A percentile compares a stretch with the other conserved stretches of the same genome.
These are phyloP conservation scores for Penicillium sumatraense DNA, from an alignment of 2,329 filamentous ascomycete genomes.

Conservation along the genomic window DNA sequence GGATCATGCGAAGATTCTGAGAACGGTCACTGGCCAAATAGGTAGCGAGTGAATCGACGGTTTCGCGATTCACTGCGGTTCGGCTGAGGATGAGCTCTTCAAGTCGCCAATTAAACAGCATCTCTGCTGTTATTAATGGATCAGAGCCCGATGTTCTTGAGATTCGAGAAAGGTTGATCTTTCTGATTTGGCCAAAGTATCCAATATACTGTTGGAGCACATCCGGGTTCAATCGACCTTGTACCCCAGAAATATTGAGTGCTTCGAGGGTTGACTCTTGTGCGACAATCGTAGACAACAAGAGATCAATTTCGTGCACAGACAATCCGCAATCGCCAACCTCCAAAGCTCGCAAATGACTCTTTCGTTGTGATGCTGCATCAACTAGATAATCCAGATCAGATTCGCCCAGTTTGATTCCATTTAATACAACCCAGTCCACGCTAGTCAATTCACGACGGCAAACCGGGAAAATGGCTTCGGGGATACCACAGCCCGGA, in stretches of 20 bases:
- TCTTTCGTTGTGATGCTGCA: slow-evolving; percentile 67
- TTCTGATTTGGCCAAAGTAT: slow-evolving; percentile 68
- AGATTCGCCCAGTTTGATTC: slow-evolving; percentile 71
- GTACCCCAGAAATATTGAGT: slow-evolving; percentile 69
- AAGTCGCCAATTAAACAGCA: slow-evolving; percentile 68
- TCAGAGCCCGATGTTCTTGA: slow-evolving; percentile 66
- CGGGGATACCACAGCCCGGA: slow-evolving; percentile 70
- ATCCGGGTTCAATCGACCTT: slow-evolving; percentile 66
- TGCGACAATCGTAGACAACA: slow-evolving; percentile 66
- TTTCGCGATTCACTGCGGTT: slow-evolving; percentile 64
- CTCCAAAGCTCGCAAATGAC: slow-evolving; percentile 70
- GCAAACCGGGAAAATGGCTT: slow-evolving; percentile 70
- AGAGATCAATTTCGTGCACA: slow-evolving; percentile 57
- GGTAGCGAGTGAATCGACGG: slow-evolving; percentile 67
- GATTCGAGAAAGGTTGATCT: slow-evolving; percentile 68
- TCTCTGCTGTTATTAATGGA: slow-evolving; percentile 68
- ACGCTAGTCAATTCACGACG: slow-evolving; percentile 70
- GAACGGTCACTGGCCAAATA: slow-evolving; percentile 68
- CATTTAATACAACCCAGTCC: slow-evolving; percentile 71
- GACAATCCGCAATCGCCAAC: slow-evolving; percentile 64
- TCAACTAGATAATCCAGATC: slow-evolving; percentile 70
- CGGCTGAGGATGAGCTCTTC: slow-evolving; percentile 69
- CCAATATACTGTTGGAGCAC: slow-evolving; percentile 70
- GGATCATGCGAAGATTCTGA: slow-evolving; percentile 63
- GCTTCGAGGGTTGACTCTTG: slow-evolving; percentile 71